These are phyloP conservation scores for Lecanicillium sp. DNA, from an alignment of 2,329 filamentous ascomycete species.

Conservation along the genomic window DNA sequence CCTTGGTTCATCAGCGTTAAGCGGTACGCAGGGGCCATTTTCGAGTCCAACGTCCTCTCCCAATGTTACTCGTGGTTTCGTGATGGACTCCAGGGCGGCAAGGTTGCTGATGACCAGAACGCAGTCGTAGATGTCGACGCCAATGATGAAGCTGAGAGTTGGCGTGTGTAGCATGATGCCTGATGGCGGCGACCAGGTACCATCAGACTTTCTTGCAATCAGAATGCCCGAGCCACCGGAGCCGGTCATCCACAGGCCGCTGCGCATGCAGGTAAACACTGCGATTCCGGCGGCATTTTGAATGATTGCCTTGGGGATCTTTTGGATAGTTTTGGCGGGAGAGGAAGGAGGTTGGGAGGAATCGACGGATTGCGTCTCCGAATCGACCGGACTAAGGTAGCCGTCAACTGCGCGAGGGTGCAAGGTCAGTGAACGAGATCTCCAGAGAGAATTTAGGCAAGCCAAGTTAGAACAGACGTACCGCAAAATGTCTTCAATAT, in stretches of 20 bases:
- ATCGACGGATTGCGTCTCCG: conserved; percentile 19
- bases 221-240: conserved; percentile 85
- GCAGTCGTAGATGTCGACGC: conserved; percentile 93
- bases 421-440: conserved; percentile 11
- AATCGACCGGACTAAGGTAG: conserved; percentile 39
- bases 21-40: conserved; percentile 61
- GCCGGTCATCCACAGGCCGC: conserved; percentile 83
- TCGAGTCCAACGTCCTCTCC: conserved; percentile 73
- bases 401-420: conserved; percentile 38
- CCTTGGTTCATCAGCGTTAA: conserved; percentile 44
- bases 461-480: conserved; percentile 33
- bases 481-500: conserved; percentile 88
- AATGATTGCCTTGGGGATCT: conserved; percentile 80
- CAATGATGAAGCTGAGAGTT: conserved; percentile 80
- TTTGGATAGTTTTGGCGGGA: conserved; percentile 54
- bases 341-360: conserved; percentile 33
- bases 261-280: conserved; percentile 93
- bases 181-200: conserved; percentile 84
- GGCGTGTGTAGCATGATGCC: conserved; percentile 87
- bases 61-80: conserved; percentile 67
- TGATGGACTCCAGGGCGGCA: conserved; percentile 76
- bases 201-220: conserved; percentile 74
- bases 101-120: conserved; percentile 87
- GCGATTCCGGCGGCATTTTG: conserved; percentile 83
- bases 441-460: not conserved